phyloP scores from a whole-genome alignment of 768 basidiomycete species.

The Holtermanniella nyarrowii region DNA sequence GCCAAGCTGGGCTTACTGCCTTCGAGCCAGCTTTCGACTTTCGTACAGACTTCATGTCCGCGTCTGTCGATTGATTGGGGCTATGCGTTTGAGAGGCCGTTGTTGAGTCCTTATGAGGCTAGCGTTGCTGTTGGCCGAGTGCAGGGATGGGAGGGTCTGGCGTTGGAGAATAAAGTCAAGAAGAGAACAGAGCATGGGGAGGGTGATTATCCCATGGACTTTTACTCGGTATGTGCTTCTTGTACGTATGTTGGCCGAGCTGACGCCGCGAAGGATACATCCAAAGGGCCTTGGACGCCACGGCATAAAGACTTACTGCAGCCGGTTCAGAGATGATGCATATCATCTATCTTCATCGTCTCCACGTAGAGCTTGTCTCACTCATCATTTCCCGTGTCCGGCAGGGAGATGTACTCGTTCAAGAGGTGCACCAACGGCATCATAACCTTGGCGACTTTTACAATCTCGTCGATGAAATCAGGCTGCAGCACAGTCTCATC shows the following conservation, averaged over 20 bases:
- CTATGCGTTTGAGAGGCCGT: slow-evolving; percentile 79
- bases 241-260: not conserved
- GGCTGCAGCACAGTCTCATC: slow-evolving; percentile 62
- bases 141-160: slow-evolving; percentile 52
- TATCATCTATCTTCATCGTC: slow-evolving; percentile 3
- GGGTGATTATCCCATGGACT: slow-evolving; percentile 87
- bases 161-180: slow-evolving; percentile 5
- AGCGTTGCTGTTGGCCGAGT: slow-evolving; percentile 67
- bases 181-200: slow-evolving; percentile 23
- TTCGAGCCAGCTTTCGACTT: slow-evolving; percentile 66
- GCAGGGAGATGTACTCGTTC: slow-evolving; percentile 23
- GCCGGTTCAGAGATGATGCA: not conserved
- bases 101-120: slow-evolving; percentile 88
- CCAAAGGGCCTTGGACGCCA: slow-evolving; percentile 40
- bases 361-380: slow-evolving; percentile 2
- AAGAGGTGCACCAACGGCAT: slow-evolving; percentile 61
- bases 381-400: not conserved
- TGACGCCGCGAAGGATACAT: slow-evolving; percentile 14
- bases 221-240: slow-evolving; percentile 48
- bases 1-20: slow-evolving; percentile 76
- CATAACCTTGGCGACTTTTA: slow-evolving; percentile 50
- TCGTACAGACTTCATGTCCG: slow-evolving; percentile 94
- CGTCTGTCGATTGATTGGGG: slow-evolving; percentile 98
- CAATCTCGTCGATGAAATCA: slow-evolving; percentile 57
- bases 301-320: slow-evolving; percentile 11